phyloP scores from a whole-genome alignment of 371 early-diverging fungal genomes.

The Mucor lusitanicus region DNA sequence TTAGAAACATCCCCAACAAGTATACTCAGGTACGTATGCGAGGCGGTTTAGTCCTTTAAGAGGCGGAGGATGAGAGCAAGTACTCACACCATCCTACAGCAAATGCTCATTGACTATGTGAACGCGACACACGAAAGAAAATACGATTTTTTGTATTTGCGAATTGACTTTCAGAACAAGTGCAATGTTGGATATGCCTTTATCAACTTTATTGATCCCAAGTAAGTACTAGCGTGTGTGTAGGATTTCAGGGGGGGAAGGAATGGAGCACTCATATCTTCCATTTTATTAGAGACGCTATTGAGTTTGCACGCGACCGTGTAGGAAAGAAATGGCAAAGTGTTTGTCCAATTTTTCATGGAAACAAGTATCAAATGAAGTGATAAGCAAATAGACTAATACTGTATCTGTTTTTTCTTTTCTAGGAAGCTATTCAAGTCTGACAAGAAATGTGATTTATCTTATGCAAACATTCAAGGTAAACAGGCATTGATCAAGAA shows the following conservation, averaged over 20 bases:
- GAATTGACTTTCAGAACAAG: slow-evolving; percentile 90
- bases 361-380: neutral
- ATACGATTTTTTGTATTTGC: slow-evolving; percentile 89
- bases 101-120: slow-evolving; percentile 33
- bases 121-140: slow-evolving; percentile 75
- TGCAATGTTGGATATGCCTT: slow-evolving; percentile 93
- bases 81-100: no score
- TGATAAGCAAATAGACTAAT: neutral
- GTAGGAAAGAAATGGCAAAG: slow-evolving; percentile 81
- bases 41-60: neutral
- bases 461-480: slow-evolving; percentile 93
- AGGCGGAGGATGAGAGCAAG: no score
- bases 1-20: slow-evolving; percentile 29
- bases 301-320: slow-evolving; percentile 72
- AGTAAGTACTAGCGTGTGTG: no score
- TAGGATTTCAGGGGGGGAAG: no score
- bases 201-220: slow-evolving; percentile 77
- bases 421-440: slow-evolving; percentile 79
- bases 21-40: slow-evolving; percentile 17
- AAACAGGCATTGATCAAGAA: slow-evolving; percentile 77
- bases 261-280: neutral
- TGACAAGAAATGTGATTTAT: slow-evolving; percentile 82
- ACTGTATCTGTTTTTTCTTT: neutral
- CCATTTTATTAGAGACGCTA: slow-evolving; percentile 48
- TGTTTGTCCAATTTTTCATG: slow-evolving; percentile 25